Conservation (phyloP, 495 filamentous ascomycete genomes). For the Penicillium odoratum region DNA sequence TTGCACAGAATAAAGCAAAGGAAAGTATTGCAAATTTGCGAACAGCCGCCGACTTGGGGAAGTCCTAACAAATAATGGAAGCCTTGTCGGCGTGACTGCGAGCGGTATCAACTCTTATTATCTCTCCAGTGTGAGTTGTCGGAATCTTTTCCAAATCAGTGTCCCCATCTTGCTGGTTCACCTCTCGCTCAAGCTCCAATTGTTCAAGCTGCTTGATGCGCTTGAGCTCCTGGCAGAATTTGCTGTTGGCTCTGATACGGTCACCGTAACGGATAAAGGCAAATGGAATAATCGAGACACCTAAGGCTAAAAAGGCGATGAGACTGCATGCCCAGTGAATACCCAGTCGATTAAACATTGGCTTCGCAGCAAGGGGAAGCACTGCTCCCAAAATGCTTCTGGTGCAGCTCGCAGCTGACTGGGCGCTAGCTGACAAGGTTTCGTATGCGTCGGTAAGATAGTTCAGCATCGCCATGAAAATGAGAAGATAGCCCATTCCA, state of each 20-base stretch:
- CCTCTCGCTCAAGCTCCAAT: conserved; percentile 21
- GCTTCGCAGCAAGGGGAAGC: conserved; percentile 41
- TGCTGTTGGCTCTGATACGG: conserved; percentile 36
- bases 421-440: conserved; percentile 42
- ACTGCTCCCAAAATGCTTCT: conserved; percentile 44
- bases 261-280: conserved; percentile 39
- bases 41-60: not conserved
- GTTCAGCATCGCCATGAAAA: conserved; percentile 50
- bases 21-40: not conserved
- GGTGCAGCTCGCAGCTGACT: conserved; percentile 41
- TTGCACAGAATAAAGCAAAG: too few relatives aligned
- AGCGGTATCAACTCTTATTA: conserved; percentile 25
- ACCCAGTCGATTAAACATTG: conserved; percentile 42
- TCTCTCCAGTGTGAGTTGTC: conserved; percentile 11
- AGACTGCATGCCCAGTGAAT: conserved; percentile 45
- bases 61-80: conserved; percentile 23
- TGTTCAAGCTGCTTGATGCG: conserved; percentile 29
- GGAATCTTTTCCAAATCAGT: conserved; percentile 15
- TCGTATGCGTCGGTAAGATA: conserved; percentile 50
- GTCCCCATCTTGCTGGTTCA: conserved; percentile 1
- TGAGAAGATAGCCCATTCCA: conserved; percentile 41
- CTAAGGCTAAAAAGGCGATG: conserved; percentile 41
- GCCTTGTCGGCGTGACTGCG: conserved; percentile 25
- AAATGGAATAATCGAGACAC: conserved; percentile 37
- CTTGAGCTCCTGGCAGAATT: conserved; percentile 43